Evolutionary conservation across 345 rosid genomes (phyloP).

Genomic region (Luvunga scandens): DNA sequence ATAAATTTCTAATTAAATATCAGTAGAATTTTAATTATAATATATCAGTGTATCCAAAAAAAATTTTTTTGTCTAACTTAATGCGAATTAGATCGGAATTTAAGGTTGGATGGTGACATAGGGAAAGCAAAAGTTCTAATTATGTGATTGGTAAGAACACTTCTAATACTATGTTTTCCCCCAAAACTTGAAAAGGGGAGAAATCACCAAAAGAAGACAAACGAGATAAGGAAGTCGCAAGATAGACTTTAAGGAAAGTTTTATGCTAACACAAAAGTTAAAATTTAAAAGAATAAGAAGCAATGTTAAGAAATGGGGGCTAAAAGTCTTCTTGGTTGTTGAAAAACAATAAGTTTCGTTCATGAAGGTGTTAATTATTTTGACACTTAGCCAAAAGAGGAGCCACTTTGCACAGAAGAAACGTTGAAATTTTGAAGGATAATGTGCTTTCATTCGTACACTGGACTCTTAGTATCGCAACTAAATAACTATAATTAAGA

Average conservation of each 20-base stretch:
- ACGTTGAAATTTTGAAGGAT: slow-evolving; percentile 2
- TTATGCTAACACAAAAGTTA: not conserved
- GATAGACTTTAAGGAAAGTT: too few species aligned
- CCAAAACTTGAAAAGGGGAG: not conserved
- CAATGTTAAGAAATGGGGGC: too few species aligned
- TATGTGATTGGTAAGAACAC: not conserved
- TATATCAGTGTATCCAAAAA: too few species aligned
- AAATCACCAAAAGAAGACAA: not conserved
- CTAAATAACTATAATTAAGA: too few species aligned
- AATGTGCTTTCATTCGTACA: too few species aligned
- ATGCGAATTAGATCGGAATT: not conserved
- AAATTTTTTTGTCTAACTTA: too few species aligned
- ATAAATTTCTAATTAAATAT: too few species aligned
- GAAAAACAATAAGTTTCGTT: too few species aligned
- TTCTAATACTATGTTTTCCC: too few species aligned
- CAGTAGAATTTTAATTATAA: too few species aligned
- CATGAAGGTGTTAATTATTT: not conserved
- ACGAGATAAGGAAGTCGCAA: not conserved
- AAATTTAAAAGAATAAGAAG: not conserved
- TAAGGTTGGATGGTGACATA: not conserved
- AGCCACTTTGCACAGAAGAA: slow-evolving; percentile 1
- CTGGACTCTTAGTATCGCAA: too few species aligned
- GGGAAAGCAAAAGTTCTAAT: not conserved
- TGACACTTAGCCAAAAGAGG: not conserved
- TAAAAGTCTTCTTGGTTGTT: too few species aligned